Evolutionary conservation across 139 green algal genomes (phyloP).

Genomic region (Picochlorum sp.): DNA sequence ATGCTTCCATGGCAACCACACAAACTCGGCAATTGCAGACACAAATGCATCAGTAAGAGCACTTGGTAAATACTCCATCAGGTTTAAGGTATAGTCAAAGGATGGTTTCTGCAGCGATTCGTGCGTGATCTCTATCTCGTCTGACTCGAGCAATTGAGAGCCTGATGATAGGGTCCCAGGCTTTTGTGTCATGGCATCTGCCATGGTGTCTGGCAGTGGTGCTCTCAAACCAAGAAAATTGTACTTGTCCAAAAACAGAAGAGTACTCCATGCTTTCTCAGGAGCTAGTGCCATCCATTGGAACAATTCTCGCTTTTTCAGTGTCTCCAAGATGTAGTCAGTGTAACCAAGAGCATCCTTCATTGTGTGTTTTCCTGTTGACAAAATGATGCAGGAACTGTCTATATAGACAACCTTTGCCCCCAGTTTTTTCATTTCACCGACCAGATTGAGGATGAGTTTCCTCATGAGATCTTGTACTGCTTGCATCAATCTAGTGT

Average conservation of each 20-base stretch:
- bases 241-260: constrained; percentile 73
- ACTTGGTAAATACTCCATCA: constrained; percentile 60
- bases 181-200: constrained; percentile 9
- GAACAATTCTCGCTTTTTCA: constrained; percentile 65
- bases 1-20: constrained; percentile 77
- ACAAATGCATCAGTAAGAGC: constrained; percentile 55
- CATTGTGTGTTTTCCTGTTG: constrained; percentile 71
- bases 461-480: constrained; percentile 61
- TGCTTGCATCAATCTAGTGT: constrained; percentile 53
- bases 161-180: constrained; percentile 31
- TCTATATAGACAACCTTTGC: constrained; percentile 77
- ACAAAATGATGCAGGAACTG: constrained; percentile 61
- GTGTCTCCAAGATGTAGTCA: constrained; percentile 69
- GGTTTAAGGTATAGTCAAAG: constrained; percentile 16
- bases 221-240: constrained; percentile 67
- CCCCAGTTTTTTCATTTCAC: constrained; percentile 69
- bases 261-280: constrained; percentile 59
- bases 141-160: neutral
- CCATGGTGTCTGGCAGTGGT: constrained; percentile 16
- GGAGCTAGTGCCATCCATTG: constrained; percentile 63
- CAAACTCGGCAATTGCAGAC: constrained; percentile 68
- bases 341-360: constrained; percentile 67
- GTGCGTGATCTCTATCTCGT: constrained; percentile 15
- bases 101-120: constrained; percentile 12
- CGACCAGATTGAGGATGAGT: constrained; percentile 70